These are phyloP conservation scores for Lathyrus tuberosus DNA, from an alignment of 306 rosid species.

Conservation along the genomic window DNA sequence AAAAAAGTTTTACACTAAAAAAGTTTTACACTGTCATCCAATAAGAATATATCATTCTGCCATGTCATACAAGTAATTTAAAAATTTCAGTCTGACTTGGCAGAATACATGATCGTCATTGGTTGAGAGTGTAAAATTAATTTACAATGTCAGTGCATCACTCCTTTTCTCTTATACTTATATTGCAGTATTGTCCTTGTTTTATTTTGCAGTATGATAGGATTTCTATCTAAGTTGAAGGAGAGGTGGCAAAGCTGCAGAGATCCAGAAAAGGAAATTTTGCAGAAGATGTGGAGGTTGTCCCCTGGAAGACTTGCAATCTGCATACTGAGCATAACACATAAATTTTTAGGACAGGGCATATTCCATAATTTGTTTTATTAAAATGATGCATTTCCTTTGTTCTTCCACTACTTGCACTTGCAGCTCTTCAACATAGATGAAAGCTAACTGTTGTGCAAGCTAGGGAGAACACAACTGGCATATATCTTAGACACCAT, in stretches of 20 bases:
- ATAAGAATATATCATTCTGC: too few relatives aligned
- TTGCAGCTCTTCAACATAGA: constrained; percentile 22
- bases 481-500: constrained; percentile 17
- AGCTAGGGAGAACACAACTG: constrained; percentile 30
- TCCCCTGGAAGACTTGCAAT: constrained; percentile 34
- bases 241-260: constrained; percentile 65
- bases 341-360: neutral
- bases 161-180: neutral
- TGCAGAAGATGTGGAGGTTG: constrained; percentile 73
- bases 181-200: constrained; percentile 31
- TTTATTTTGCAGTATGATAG: constrained; percentile 75
- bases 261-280: constrained; percentile 79
- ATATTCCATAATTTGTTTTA: constrained; percentile 29
- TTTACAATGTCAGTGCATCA: too few relatives aligned
- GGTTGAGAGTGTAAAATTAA: too few relatives aligned
- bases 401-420: constrained; percentile 8
- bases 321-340: constrained; percentile 8
- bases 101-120: too few relatives aligned
- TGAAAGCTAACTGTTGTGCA: constrained; percentile 16
- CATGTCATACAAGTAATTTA: too few relatives aligned
- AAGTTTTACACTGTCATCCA: too few relatives aligned
- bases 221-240: constrained; percentile 65
- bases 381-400: constrained; percentile 26
- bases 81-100: too few relatives aligned
- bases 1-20: too few relatives aligned